Conservation (phyloP, 768 basidiomycete genomes). For the Mycena amicta region DNA sequence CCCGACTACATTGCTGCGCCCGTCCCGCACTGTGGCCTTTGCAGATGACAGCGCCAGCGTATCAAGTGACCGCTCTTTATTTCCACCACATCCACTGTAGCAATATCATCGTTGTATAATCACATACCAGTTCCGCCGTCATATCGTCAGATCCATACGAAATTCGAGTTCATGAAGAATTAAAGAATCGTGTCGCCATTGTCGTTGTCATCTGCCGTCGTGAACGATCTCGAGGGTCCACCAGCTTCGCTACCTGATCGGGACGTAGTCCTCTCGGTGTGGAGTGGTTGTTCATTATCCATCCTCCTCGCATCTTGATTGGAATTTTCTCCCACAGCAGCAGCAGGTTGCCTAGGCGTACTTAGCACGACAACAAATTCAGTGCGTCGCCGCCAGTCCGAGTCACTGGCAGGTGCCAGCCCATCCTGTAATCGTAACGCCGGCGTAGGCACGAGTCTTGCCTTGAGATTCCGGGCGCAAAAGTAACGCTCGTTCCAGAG, state of each 20-base stretch:
- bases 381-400: background rate
- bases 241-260: background rate
- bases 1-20: background rate
- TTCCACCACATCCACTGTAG: background rate
- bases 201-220: background rate
- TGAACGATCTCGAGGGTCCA: background rate
- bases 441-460: conserved; percentile 10
- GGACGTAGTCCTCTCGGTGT: too few relatives aligned
- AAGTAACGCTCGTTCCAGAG: conserved; percentile 22
- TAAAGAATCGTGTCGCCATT: too few relatives aligned
- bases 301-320: too few relatives aligned
- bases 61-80: background rate
- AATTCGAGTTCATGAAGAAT: too few relatives aligned
- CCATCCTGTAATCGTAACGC: too few relatives aligned
- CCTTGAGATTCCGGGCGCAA: conserved; percentile 12
- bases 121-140: too few relatives aligned
- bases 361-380: background rate
- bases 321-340: too few relatives aligned
- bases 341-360: too few relatives aligned
- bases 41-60: background rate
- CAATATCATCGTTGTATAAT: background rate
- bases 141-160: too few relatives aligned
- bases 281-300: too few relatives aligned
- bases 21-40: background rate
- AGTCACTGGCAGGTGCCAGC: too few relatives aligned